Percentiles rank a stretch among this genome's conserved stretches.
Conservation (phyloP, 2,329 filamentous ascomycete genomes). For the Fragosphaeria purpurea region DNA sequence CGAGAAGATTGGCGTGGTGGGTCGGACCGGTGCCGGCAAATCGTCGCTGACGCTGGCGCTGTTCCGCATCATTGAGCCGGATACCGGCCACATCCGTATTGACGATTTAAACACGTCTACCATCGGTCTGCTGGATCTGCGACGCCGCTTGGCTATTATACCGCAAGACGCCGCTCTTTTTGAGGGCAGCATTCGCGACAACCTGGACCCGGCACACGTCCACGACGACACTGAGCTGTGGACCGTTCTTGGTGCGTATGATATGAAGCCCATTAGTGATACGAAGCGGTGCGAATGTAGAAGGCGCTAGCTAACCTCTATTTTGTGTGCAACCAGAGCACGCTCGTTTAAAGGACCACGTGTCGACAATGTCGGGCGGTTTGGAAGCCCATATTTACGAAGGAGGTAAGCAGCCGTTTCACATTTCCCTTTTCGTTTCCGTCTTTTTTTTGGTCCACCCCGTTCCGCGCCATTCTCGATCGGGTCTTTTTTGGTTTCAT, state of each 20-base stretch:
- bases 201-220: slow-evolving; percentile 86
- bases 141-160: slow-evolving; percentile 86
- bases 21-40: slow-evolving; percentile 91
- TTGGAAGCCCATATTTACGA: slow-evolving; percentile 86
- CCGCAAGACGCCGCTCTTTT: slow-evolving; percentile 96
- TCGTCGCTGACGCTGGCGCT: slow-evolving; percentile 85
- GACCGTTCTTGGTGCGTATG: slow-evolving; percentile 74
- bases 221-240: slow-evolving; percentile 96
- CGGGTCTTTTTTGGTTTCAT: neutral
- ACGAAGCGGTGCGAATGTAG: neutral
- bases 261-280: neutral
- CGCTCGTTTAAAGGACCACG: slow-evolving; percentile 84
- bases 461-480: no score
- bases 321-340: slow-evolving; percentile 52
- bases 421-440: neutral
- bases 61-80: slow-evolving; percentile 91
- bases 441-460: neutral
- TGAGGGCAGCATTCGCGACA: slow-evolving; percentile 64
- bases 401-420: slow-evolving; percentile 58
- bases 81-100: slow-evolving; percentile 74
- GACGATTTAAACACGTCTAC: slow-evolving; percentile 81
- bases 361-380: slow-evolving; percentile 75
- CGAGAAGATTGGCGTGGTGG: slow-evolving; percentile 97
- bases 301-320: neutral
- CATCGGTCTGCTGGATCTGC: slow-evolving; percentile 82